A percentile compares a stretch with the other conserved stretches of the same genome.
phyloP scores from a whole-genome alignment of 2,329 filamentous ascomycete genomes.

The Trichoderma oligosporum region DNA sequence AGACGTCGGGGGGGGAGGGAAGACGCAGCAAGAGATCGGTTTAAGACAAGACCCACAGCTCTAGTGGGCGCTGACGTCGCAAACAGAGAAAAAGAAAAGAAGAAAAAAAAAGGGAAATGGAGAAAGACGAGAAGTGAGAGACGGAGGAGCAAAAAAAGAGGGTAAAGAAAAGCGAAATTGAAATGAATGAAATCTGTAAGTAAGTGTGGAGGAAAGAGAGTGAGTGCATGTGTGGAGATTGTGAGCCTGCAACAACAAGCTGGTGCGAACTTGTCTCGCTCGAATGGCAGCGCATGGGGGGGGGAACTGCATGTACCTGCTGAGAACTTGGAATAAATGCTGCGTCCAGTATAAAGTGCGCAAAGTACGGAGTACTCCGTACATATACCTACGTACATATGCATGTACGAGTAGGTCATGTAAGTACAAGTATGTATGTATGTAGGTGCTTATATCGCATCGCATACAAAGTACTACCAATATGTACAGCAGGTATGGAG shows the following conservation, averaged over 20 bases:
- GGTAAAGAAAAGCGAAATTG: not conserved
- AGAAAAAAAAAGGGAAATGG: not conserved
- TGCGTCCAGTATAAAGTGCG: too few species aligned
- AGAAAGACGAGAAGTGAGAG: not conserved
- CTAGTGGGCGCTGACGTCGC: conserved; percentile 11
- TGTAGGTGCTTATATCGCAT: not conserved
- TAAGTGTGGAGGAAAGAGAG: not conserved
- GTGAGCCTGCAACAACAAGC: not conserved
- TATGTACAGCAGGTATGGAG: not conserved
- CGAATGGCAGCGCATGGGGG: not conserved
- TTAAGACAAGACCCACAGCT: conserved; percentile 17
- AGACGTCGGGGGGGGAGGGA: not conserved
- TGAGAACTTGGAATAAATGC: not conserved
- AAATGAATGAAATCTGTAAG: not conserved
- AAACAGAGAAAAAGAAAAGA: not conserved
- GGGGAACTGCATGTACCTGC: too few species aligned
- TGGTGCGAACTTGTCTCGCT: conserved; percentile 1
- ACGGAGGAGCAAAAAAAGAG: not conserved
- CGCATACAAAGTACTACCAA: too few species aligned
- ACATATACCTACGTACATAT: not conserved
- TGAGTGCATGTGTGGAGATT: not conserved
- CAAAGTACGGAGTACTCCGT: not conserved
- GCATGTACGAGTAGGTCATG: conserved; percentile 1
- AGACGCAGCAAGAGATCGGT: conserved; percentile 15
- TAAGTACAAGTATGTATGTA: not conserved